Evolutionary conservation across 2,329 filamentous ascomycete genomes (phyloP).

Genomic region (Aspergillus quadricinctus): DNA sequence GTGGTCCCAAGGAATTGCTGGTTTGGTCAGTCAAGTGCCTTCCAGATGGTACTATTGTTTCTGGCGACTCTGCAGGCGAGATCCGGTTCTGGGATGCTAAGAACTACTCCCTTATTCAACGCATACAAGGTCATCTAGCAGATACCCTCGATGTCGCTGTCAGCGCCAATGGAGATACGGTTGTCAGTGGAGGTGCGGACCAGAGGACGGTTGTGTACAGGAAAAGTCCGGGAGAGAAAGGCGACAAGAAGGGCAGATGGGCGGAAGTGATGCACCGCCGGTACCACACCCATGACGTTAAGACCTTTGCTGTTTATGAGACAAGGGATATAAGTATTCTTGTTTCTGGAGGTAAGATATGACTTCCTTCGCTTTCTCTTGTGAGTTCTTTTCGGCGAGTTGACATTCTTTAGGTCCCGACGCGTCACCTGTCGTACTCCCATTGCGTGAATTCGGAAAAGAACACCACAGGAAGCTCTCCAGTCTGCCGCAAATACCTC

Average conservation of each 20-base stretch:
- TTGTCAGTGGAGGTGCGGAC: conserved; percentile 90
- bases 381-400: not conserved
- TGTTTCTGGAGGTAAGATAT: conserved; percentile 74
- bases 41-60: conserved; percentile 83
- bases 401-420: conserved; percentile 63
- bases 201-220: conserved; percentile 80
- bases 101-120: conserved; percentile 82
- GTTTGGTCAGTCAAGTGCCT: conserved; percentile 92
- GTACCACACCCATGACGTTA: conserved; percentile 92
- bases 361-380: not conserved
- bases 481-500: conserved; percentile 74
- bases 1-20: conserved; percentile 77
- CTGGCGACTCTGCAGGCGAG: conserved; percentile 90
- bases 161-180: conserved; percentile 72
- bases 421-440: conserved; percentile 74
- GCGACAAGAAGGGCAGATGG: conserved; percentile 64
- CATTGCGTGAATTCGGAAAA: conserved; percentile 69
- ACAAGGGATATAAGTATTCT: conserved; percentile 76
- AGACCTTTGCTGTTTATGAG: conserved; percentile 88
- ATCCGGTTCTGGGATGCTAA: conserved; percentile 90
- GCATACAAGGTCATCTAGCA: conserved; percentile 80
- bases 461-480: conserved; percentile 80
- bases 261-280: conserved; percentile 77
- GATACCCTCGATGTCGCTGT: conserved; percentile 86
- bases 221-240: conserved; percentile 47